Conservation (phyloP, 2,329 filamentous ascomycete genomes). For the Elsinoe australis region DNA sequence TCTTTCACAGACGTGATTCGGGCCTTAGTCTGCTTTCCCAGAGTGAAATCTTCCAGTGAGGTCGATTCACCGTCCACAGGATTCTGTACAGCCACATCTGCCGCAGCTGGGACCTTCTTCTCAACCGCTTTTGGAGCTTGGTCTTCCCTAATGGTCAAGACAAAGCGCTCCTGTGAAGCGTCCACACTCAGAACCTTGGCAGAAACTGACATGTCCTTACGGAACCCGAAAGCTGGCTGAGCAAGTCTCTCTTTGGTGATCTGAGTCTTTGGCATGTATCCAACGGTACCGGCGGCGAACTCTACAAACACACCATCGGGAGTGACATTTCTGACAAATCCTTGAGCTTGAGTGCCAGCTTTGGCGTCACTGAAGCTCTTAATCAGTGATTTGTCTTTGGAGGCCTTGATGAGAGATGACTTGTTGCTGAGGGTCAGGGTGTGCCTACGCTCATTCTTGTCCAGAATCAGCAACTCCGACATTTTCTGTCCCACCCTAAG, state of each 20-base stretch:
- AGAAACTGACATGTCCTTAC: conserved; percentile 65
- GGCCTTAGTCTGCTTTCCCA: conserved; percentile 68
- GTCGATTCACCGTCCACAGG: conserved; percentile 58
- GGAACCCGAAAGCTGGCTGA: conserved; percentile 69
- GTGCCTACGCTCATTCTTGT: conserved; percentile 71
- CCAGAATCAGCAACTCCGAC: conserved; percentile 73
- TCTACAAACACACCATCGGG: conserved; percentile 78
- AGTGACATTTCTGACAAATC: conserved; percentile 81
- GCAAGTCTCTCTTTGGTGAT: conserved; percentile 62
- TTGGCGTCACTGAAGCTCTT: conserved; percentile 62
- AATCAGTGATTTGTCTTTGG: conserved; percentile 65
- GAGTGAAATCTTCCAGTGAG: conserved; percentile 61
- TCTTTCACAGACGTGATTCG: conserved; percentile 77
- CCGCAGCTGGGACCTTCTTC: conserved; percentile 31
- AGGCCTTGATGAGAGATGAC: conserved; percentile 68
- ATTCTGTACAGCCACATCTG: conserved; percentile 32
- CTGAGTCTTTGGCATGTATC: conserved; percentile 70
- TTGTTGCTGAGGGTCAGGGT: conserved; percentile 75
- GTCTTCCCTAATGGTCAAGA: conserved; percentile 50
- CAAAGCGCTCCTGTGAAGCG: conserved; percentile 60
- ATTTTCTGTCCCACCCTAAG: conserved; percentile 78
- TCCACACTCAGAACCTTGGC: conserved; percentile 68
- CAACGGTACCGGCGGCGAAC: conserved; percentile 69
- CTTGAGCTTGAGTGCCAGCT: conserved; percentile 60
- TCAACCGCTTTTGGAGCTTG: conserved; percentile 26